Conservation (phyloP, 225 moss, liverwort and hornwort species). For the Neckera pumila region DNA sequence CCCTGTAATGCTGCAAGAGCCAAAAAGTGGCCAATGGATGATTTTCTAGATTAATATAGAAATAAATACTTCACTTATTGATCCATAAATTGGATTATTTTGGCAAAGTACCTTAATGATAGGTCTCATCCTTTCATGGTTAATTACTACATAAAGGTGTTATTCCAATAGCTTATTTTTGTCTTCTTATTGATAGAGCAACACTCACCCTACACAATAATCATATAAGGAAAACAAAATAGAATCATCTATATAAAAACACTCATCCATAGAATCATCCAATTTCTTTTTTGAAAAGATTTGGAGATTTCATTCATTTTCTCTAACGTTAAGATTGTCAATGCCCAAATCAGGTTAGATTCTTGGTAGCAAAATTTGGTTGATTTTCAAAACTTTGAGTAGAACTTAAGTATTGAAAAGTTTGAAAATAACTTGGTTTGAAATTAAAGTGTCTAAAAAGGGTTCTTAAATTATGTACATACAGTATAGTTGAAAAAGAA, state of each 20-base stretch:
- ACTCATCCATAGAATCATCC: not conserved
- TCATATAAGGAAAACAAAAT: not conserved
- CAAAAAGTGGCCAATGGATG: not conserved
- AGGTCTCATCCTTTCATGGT: not conserved
- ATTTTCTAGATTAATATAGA: not conserved
- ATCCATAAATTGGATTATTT: not conserved
- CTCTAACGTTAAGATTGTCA: not conserved
- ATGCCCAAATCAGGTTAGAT: not conserved
- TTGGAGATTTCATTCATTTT: not conserved
- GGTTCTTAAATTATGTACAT: not conserved
- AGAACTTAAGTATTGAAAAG: not conserved
- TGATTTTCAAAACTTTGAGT: not conserved
- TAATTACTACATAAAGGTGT: not conserved
- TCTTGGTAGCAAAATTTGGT: not conserved
- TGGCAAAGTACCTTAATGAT: not conserved
- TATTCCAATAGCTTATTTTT: not conserved
- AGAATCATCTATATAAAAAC: not conserved
- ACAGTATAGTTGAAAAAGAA: not conserved
- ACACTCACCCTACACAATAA: not conserved
- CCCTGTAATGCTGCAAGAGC: accelerated
- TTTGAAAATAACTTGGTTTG: not conserved
- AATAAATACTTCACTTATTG: not conserved
- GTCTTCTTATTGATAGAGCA: not conserved
- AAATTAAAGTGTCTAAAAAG: not conserved
- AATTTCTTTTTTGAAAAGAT: not conserved